A percentile compares a stretch with the other conserved stretches of the same genome.
These are phyloP conservation scores for Pugionium cornutum DNA, from an alignment of 345 rosid species.

Conservation along the genomic window DNA sequence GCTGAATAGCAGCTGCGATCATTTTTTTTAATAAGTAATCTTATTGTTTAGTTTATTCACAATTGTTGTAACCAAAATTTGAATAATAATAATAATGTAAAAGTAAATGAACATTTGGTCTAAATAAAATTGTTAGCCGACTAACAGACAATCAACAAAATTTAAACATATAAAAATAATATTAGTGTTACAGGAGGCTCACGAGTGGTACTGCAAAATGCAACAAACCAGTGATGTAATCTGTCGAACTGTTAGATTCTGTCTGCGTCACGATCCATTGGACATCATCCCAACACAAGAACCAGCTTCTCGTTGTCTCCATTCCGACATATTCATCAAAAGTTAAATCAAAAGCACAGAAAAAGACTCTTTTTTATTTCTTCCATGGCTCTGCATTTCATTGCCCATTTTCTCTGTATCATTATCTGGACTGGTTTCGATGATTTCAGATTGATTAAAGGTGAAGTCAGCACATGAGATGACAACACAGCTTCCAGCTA, in stretches of 20 bases:
- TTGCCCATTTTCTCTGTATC: conserved; percentile 11
- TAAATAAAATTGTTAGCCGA: not conserved
- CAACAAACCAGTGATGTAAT: conserved; percentile 43
- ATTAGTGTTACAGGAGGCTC: conserved; percentile 26
- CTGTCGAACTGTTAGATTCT: conserved; percentile 41
- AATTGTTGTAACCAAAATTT: conserved; percentile 2
- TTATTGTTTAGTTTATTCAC: not conserved
- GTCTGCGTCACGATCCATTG: conserved; percentile 24
- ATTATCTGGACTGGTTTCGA: too few species aligned
- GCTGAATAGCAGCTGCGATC: conserved; percentile 13
- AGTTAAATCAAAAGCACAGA: conserved; percentile 29
- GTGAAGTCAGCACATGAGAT: conserved; percentile 35
- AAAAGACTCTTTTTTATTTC: conserved; percentile 3
- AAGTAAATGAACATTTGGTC: too few species aligned
- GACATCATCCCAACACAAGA: conserved; percentile 36
- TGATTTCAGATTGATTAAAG: too few species aligned
- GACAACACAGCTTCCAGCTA: conserved; percentile 42
- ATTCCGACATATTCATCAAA: conserved; percentile 8
- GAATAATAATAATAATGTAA: conserved; percentile 1
- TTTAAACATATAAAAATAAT: conserved; percentile 13
- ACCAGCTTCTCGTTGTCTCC: conserved; percentile 19
- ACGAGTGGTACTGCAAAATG: conserved; percentile 39
- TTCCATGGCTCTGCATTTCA: conserved; percentile 31
- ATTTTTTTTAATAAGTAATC: not conserved
- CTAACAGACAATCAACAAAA: conserved; percentile 29